Evolutionary conservation across 345 rosid genomes (phyloP), one percentile per base, ranked within the genome.

Genomic region (Dimocarpus longan): DNA sequence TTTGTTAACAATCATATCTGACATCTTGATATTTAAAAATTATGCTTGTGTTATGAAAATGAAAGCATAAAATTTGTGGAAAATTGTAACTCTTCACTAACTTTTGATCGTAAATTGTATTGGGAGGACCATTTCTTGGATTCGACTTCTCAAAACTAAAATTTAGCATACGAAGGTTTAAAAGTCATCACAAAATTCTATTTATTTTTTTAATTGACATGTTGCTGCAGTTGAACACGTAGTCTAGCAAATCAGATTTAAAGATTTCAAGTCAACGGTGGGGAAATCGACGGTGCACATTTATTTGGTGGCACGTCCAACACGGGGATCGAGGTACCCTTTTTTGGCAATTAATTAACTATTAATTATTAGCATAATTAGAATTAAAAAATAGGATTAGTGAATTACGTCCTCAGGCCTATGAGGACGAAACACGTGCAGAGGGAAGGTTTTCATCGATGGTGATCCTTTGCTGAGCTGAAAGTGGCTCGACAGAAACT

Each of bases 241-340:
- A 32, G 10, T 12, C 18, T 4, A 26, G 5, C 28, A n/a, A 44
- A 2, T 40, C 15, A 63, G 57, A 32, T 57, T 12, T 12, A 2
- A 5, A 16, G 5, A 8, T 0, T 0, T 21, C 1, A 77, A 16
- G 76, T 82, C 81, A 78, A 82, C 6, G 64, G 43, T 32, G 65
- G 28, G 18, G 69, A 66, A 67, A 0, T 62, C 68, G 37, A 32
- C 2, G 70, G 73, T 57, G 80, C 56, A 71, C 71, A 10, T 56
- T 56, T 40, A 81, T 22, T 32, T 54, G 66, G 63, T 77, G 21
- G 78, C 80, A 22, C 80, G 73, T 54, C 76, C 32, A 50, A 4
- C 56, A 37, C 5, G 44, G 44, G 42, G 46, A 75, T 68, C 24
- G 10, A 10, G n/a, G n/a, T n/a, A n/a, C 0, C 5, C 28, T 21